phyloP scores from a whole-genome alignment of 2,329 filamentous ascomycete species.

The Lasiodiplodia sp. region DNA sequence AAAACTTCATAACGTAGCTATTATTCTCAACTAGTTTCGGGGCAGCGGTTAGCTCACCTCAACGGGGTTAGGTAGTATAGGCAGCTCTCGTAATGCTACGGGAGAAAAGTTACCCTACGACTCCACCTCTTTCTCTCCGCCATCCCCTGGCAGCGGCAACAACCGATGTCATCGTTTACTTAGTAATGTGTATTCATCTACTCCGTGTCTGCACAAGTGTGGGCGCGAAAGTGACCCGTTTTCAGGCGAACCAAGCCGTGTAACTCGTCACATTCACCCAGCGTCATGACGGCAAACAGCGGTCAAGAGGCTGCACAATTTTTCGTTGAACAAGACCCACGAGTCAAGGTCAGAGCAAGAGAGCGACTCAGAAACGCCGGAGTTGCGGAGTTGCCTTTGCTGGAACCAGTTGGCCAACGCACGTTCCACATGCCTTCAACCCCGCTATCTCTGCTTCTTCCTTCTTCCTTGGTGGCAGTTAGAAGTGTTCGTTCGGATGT shows the following conservation, averaged over 20 bases:
- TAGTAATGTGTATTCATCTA: too few species aligned
- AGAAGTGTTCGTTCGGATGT: background rate
- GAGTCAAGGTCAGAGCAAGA: background rate
- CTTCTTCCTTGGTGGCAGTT: background rate
- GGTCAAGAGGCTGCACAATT: background rate
- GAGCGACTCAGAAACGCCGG: background rate
- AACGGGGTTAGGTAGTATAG: background rate
- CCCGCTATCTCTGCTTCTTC: background rate
- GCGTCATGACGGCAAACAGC: background rate
- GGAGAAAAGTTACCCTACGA: background rate
- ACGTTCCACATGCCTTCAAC: background rate
- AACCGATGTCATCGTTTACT: too few species aligned
- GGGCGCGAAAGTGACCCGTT: background rate
- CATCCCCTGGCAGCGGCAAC: background rate
- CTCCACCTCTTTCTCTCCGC: background rate
- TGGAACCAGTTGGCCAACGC: background rate
- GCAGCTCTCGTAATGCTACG: background rate
- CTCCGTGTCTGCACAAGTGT: background rate
- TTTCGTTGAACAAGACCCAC: background rate
- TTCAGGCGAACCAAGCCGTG: background rate
- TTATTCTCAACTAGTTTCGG: background rate
- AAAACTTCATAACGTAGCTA: background rate
- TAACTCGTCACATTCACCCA: background rate
- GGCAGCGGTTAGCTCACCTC: background rate
- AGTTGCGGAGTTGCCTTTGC: slow-evolving; percentile 5